These are phyloP conservation scores for Colletotrichum trifolii DNA, from an alignment of 2,329 filamentous ascomycete genomes.

Conservation along the genomic window DNA sequence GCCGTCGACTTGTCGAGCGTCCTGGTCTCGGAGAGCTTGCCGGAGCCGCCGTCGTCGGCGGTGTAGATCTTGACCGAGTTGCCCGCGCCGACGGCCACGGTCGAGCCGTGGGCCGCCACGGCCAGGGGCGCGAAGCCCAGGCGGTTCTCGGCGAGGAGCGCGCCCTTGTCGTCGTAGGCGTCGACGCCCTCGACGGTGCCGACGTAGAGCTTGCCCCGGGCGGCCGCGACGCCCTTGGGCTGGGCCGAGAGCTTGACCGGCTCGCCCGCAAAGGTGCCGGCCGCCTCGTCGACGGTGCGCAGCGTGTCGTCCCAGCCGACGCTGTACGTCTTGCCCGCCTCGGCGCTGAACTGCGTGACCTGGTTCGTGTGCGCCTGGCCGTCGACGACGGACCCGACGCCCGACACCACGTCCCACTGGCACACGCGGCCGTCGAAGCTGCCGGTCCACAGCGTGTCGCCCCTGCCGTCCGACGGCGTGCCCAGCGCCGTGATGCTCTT, in stretches of 20 bases:
- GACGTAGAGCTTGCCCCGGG: conserved; percentile 64
- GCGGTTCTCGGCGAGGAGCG: conserved; percentile 67
- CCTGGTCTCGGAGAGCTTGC: conserved; percentile 64
- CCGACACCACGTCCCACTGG: conserved; percentile 81
- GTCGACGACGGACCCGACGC: conserved; percentile 76
- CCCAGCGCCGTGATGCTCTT: conserved; percentile 87
- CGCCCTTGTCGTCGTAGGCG: conserved; percentile 69
- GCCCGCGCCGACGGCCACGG: conserved; percentile 81
- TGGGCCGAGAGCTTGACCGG: conserved; percentile 78
- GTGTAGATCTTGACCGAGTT: conserved; percentile 82
- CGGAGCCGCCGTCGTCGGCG: conserved; percentile 58
- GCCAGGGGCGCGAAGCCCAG: conserved; percentile 75
- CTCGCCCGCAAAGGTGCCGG: conserved; percentile 79
- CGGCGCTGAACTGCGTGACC: conserved; percentile 78
- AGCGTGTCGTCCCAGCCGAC: conserved; percentile 96
- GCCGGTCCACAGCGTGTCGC: conserved; percentile 82
- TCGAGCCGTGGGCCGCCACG: conserved; percentile 74
- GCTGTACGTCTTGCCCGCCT: conserved; percentile 76
- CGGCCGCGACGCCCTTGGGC: conserved; percentile 77
- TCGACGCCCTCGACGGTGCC: conserved; percentile 64
- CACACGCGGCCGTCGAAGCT: conserved; percentile 91
- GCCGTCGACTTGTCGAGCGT: conserved; percentile 76
- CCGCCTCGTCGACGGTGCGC: conserved; percentile 78
- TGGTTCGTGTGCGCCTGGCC: conserved; percentile 89
- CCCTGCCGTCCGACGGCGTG: conserved; percentile 64